A percentile compares a stretch with the other conserved stretches of the same genome.
Evolutionary conservation across 1,284 basidiomycete genomes (phyloP).

Genomic region (Bjerkandera adusta): DNA sequence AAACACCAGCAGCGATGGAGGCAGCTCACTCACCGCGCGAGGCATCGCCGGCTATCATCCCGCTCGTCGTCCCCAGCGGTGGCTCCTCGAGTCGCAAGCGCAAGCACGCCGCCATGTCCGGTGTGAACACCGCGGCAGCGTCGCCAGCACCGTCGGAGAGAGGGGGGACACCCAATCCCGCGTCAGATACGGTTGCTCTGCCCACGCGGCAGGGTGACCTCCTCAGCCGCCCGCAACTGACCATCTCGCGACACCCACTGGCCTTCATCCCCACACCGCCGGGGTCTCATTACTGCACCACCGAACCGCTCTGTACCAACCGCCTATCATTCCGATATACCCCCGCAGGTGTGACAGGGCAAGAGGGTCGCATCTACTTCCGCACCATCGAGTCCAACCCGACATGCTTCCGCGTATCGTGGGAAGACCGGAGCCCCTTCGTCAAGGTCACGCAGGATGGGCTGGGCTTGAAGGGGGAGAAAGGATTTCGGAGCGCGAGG

Average conservation of each 20-base stretch:
- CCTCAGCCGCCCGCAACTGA: slow-evolving; percentile 60
- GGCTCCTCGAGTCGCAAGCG: slow-evolving; percentile 34
- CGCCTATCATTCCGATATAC: slow-evolving; percentile 78
- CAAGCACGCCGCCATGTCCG: slow-evolving; percentile 34
- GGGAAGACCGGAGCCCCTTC: slow-evolving; percentile 85
- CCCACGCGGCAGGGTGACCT: slow-evolving; percentile 58
- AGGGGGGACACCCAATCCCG: slow-evolving; percentile 25
- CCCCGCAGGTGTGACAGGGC: slow-evolving; percentile 72
- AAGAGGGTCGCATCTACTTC: slow-evolving; percentile 59
- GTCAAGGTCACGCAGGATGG: slow-evolving; percentile 84
- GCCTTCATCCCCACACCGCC: slow-evolving; percentile 57
- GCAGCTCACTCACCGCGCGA: slow-evolving; percentile 31
- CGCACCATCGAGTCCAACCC: slow-evolving; percentile 81
- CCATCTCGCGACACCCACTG: slow-evolving; percentile 71
- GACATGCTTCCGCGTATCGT: slow-evolving; percentile 65
- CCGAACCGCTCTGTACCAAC: slow-evolving; percentile 71
- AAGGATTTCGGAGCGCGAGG: slow-evolving; percentile 88
- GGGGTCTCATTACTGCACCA: slow-evolving; percentile 55
- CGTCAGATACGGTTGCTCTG: slow-evolving; percentile 47
- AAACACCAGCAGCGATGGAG: too few species aligned
- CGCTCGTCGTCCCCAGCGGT: slow-evolving; percentile 22
- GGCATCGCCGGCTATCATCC: slow-evolving; percentile 32
- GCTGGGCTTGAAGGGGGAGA: slow-evolving; percentile 74
- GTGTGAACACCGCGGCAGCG: slow-evolving; percentile 30
- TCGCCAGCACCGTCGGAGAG: slow-evolving; percentile 48